phyloP scores from a whole-genome alignment of 257 asterid species.

The Solanum clarkiae region DNA sequence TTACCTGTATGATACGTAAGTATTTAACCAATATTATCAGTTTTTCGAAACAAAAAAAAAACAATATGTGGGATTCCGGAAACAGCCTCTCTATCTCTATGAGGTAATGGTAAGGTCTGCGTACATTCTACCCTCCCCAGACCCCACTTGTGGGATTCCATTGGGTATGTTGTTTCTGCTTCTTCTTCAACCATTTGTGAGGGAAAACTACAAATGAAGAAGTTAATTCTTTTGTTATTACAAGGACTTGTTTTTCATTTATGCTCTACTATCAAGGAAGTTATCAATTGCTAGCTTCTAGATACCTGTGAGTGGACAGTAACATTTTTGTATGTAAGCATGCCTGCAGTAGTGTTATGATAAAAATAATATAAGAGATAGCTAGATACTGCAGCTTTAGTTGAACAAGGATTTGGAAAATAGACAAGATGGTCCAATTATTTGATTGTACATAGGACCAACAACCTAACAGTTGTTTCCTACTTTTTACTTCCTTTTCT shows the following conservation, averaged over 20 bases:
- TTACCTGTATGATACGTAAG: slow-evolving; percentile 99
- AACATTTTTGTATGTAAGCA: neutral
- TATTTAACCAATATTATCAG: neutral
- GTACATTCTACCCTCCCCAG: too few relatives aligned
- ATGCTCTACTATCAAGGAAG: neutral
- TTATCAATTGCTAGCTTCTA: neutral
- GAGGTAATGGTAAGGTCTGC: too few relatives aligned
- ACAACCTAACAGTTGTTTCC: neutral
- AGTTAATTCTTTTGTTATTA: neutral
- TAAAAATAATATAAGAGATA: neutral
- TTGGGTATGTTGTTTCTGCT: too few relatives aligned
- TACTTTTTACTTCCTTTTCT: neutral
- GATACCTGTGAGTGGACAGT: neutral
- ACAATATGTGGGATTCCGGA: too few relatives aligned
- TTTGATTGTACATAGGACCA: neutral
- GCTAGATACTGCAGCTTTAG: neutral
- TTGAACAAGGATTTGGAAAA: neutral
- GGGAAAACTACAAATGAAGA: neutral
- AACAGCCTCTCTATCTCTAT: too few relatives aligned
- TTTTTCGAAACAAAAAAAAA: neutral
- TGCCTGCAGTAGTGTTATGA: neutral
- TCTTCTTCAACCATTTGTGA: neutral
- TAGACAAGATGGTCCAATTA: neutral
- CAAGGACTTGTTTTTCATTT: neutral
- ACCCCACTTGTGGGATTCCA: too few relatives aligned